These are phyloP conservation scores for Elongisporangium senticosum DNA, from an alignment of 352 stramenopile genomes.

Conservation along the genomic window DNA sequence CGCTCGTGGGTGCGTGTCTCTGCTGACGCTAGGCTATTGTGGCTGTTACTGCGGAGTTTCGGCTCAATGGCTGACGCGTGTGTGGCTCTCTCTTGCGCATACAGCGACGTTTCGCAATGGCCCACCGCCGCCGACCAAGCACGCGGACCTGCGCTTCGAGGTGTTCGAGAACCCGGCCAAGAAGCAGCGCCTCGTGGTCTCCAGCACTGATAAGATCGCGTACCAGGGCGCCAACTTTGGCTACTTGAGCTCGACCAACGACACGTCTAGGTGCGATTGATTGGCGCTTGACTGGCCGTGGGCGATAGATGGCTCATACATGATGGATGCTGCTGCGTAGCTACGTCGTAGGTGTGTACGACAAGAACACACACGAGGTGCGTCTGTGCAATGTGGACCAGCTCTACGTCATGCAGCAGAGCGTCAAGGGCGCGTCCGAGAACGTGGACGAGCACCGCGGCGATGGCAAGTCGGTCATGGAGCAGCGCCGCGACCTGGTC, in stretches of 20 bases:
- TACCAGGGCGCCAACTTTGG: conserved; percentile 86
- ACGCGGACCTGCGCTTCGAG: conserved; percentile 64
- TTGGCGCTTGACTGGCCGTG: background rate
- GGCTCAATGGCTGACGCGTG: background rate
- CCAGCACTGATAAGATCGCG: conserved; percentile 72
- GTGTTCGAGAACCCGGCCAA: conserved; percentile 77
- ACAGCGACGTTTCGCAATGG: conserved; percentile 80
- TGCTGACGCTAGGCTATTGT: background rate
- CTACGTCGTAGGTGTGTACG: conserved; percentile 73
- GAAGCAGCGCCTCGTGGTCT: conserved; percentile 76
- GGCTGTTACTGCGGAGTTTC: background rate
- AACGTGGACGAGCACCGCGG: conserved; percentile 63
- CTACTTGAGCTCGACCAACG: conserved; percentile 64
- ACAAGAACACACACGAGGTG: conserved; percentile 70
- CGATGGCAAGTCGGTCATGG: conserved; percentile 54
- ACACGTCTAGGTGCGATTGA: conserved; percentile 40
- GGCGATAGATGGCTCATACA: background rate
- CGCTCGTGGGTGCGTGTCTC: conserved; percentile 46
- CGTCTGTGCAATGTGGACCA: conserved; percentile 74
- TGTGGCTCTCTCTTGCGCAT: background rate
- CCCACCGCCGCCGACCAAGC: conserved; percentile 46
- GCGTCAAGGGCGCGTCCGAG: conserved; percentile 59
- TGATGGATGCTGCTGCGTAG: conserved; percentile 8
- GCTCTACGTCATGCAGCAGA: conserved; percentile 86
- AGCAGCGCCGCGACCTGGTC: conserved; percentile 67